Evolutionary conservation across 208 protist species (phyloP), one percentile per base, ranked within the genome.

Genomic region (Trypanosoma scelopori): DNA sequence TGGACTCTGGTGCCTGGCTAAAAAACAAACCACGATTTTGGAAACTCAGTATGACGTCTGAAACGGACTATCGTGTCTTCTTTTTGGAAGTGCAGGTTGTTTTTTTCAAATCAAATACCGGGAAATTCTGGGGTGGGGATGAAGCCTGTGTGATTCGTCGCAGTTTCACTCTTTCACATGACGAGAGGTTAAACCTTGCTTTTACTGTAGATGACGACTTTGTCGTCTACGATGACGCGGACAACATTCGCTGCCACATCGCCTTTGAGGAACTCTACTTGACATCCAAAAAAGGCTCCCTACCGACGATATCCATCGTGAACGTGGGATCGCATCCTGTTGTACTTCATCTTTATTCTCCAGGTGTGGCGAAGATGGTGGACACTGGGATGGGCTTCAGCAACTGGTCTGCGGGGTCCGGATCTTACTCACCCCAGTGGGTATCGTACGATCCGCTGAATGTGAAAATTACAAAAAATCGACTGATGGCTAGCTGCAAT

Each of bases 181-280:
- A 82, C 45, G 89, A 95, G 59, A 56, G 85, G 32, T 56, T 95
- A 35, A 91, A 70, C n/a, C 39, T 92, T 39, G 78, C 78, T 1
- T 87, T 95, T 55, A 87, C 89, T 2, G 73, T 75, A 12, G 85
- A 95, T 16, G 82, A 79, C 0, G 89, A 95, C 56, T 89, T 95
- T 74, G 81, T 92, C 50, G 66, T 95, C 16, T 89, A 77, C 51
- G 89, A 92, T 56, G 77, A 71, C 11, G 85, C 92, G 32, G 82
- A 95, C 71, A 81, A 79, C 28, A 74, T 92, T 23, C 81, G 85
- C 3, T 95, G 85, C 68, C 72, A 80, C 52, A 65, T 95, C 37
- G 55, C 73, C 2, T 69, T 68, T 20, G 71, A 77, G 1, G 81
- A 92, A 61, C 57, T 87, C 48, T 16, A n/a, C 47, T 71, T 59